phyloP scores from a whole-genome alignment of 352 stramenopile genomes.

The Phytophthora colocasiae region DNA sequence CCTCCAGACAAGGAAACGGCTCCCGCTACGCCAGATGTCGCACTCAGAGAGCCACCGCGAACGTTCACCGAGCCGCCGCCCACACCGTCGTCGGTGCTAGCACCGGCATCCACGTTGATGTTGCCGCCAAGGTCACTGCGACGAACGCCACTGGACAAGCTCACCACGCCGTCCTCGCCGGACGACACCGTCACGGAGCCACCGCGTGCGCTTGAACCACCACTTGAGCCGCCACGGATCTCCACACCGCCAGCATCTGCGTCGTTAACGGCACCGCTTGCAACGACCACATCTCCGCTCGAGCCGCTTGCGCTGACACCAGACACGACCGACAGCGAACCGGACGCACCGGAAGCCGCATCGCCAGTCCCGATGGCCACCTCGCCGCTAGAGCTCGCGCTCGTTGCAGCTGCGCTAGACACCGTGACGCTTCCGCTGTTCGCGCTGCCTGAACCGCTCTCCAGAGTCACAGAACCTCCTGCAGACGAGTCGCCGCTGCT shows the following conservation, averaged over 20 bases:
- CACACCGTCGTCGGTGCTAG: slow-evolving; percentile 18
- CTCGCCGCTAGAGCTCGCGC: slow-evolving; percentile 5
- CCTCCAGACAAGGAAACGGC: slow-evolving; percentile 24
- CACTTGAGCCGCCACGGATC: slow-evolving; percentile 11
- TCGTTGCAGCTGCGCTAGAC: not conserved
- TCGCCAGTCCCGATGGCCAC: slow-evolving; percentile 2
- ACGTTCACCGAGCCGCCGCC: slow-evolving; percentile 19
- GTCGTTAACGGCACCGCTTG: slow-evolving; percentile 15
- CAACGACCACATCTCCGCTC: slow-evolving; percentile 20
- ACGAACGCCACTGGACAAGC: slow-evolving; percentile 13
- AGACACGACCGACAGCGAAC: slow-evolving; percentile 10
- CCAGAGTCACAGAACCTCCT: slow-evolving; percentile 15
- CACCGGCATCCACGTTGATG: slow-evolving; percentile 23
- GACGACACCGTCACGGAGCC: slow-evolving; percentile 20
- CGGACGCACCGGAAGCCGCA: slow-evolving; percentile 12
- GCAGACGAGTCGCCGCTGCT: not conserved
- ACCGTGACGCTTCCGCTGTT: slow-evolving; percentile 2
- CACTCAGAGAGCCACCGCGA: slow-evolving; percentile 19
- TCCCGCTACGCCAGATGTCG: slow-evolving; percentile 16
- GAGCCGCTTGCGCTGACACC: slow-evolving; percentile 11
- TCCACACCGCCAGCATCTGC: slow-evolving; percentile 12
- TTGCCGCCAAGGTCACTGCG: slow-evolving; percentile 12
- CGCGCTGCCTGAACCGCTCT: slow-evolving; percentile 14
- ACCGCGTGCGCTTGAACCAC: slow-evolving; percentile 3
- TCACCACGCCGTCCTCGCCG: slow-evolving; percentile 13